Base-by-base conservation (phyloP, 768 basidiomycete genomes). In the Lactarius evosmus region DNA sequence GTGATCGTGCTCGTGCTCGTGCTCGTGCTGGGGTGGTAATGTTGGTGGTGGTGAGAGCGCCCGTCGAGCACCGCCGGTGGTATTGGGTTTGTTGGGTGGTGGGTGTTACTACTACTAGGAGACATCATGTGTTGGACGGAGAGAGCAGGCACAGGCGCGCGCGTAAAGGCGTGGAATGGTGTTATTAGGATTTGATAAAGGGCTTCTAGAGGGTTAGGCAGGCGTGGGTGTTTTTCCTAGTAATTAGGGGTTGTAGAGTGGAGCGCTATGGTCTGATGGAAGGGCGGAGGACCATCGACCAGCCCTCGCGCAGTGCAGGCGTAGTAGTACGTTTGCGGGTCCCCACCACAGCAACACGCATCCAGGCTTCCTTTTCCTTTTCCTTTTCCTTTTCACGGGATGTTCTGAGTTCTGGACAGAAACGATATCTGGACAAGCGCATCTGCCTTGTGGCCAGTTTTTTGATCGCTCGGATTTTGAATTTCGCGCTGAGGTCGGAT, bases 401-500 rank as follows among this genome's bases (percentile, higher is more conserved):
- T n/a, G n/a, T n/a, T n/a, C n/a, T n/a, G 40, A 19, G 11, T 46
- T 46, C 44, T 46, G 6, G n/a, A 46, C 22, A 46, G 44, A 46
- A 46, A 46, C 22, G 44, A 46, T 46, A 46, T 46, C 44, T 22
- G 22, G 44, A 12, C 22, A 46, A 22, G 46, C 22, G 12, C 22
- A 25, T 49, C 25, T 49, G 46, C 46, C 46, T 49, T 49, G 46
- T 49, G 46, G 46, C 46, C 46, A n/a, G n/a, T n/a, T 25, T 49
- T 49, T 49, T 49, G 46, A 49, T 49, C 46, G 46, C 44, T 46
- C 44, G 57, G 33, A 14, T 44, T 49, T 58, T 58, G 25, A 34
- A 58, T 17, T 34, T 44, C 14, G 46, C 33, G 58, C 6, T 36
- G 14, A 51, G 25, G 33, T 51, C 59, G 59, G 59, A 60, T 60